Percentiles rank a stretch among this genome's conserved stretches.
These are phyloP conservation scores for Teunomyces pallodes DNA, from an alignment of 805 yeast species.

Conservation along the genomic window DNA sequence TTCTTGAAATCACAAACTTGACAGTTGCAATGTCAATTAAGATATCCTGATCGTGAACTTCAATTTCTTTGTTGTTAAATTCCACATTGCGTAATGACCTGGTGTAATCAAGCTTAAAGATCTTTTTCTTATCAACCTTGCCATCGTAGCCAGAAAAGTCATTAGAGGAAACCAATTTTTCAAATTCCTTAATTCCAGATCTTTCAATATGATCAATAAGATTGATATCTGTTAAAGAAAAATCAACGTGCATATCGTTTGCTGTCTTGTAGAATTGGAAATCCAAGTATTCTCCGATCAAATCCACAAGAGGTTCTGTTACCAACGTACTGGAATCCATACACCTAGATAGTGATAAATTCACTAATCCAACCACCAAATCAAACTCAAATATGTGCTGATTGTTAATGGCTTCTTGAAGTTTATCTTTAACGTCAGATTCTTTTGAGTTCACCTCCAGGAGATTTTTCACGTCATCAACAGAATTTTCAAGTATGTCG, in stretches of 20 bases:
- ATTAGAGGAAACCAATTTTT: conserved; percentile 67
- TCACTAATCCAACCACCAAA: conserved; percentile 64
- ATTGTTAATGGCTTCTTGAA: conserved; percentile 16
- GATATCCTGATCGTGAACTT: conserved; percentile 75
- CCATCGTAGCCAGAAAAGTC: conserved; percentile 31
- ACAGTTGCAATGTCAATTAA: conserved; percentile 75
- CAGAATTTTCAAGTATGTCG: conserved; percentile 17
- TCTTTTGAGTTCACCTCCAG: not conserved
- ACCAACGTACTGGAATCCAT: conserved; percentile 56
- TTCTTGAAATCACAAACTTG: conserved; percentile 70
- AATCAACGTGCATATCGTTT: conserved; percentile 61
- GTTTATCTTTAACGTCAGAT: not conserved
- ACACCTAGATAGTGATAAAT: conserved; percentile 66
- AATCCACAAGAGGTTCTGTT: conserved; percentile 67
- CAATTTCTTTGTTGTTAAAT: conserved; percentile 52
- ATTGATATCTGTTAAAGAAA: conserved; percentile 62
- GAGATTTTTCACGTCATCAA: not conserved
- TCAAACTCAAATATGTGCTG: conserved; percentile 74
- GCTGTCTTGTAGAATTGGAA: conserved; percentile 60
- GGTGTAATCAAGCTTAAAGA: conserved; percentile 59
- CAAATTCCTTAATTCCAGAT: conserved; percentile 60
- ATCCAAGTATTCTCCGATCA: conserved; percentile 63
- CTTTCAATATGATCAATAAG: conserved; percentile 74
- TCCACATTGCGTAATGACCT: conserved; percentile 60
- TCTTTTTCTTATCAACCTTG: conserved; percentile 30